phyloP scores from a whole-genome alignment of 768 basidiomycete species.

The Boletus subcaerulescens region DNA sequence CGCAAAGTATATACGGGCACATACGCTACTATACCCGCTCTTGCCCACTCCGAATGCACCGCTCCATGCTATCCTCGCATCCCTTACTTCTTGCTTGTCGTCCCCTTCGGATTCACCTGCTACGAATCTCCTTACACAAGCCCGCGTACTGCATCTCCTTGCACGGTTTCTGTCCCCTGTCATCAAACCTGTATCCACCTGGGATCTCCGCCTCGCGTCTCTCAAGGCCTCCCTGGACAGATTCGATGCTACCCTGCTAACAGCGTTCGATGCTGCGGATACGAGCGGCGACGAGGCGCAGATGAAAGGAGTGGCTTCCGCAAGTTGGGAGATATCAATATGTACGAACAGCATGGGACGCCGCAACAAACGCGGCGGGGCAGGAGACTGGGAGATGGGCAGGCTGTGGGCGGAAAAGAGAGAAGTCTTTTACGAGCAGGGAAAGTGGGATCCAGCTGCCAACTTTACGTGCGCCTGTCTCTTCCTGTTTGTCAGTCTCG shows the following conservation, averaged over 20 bases:
- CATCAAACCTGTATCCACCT: conserved; percentile 69
- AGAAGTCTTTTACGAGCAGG: conserved; percentile 88
- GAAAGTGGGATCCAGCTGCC: conserved; percentile 73
- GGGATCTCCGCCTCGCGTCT: conserved; percentile 58
- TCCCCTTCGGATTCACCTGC: conserved; percentile 36
- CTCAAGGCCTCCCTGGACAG: conserved; percentile 80
- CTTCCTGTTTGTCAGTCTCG: not conserved
- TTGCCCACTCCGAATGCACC: conserved; percentile 55
- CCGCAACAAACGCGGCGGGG: not conserved
- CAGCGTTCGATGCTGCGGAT: conserved; percentile 88
- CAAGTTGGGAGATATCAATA: conserved; percentile 1
- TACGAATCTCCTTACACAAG: conserved; percentile 49
- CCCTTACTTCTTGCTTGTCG: conserved; percentile 41
- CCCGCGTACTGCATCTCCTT: conserved; percentile 70
- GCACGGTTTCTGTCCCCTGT: conserved; percentile 66
- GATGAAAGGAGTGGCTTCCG: conserved; percentile 78
- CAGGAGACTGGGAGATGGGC: conserved; percentile 82
- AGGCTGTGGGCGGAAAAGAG: conserved; percentile 95
- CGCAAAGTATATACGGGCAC: conserved; percentile 63
- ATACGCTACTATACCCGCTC: conserved; percentile 60
- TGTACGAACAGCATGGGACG: not conserved
- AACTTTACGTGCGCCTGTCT: conserved; percentile 67
- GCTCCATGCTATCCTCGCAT: conserved; percentile 64
- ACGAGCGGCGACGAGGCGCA: conserved; percentile 60
- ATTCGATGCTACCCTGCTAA: conserved; percentile 83